Percentiles rank a stretch among this genome's conserved stretches.
Evolutionary conservation across 257 asterid genomes (phyloP).

Genomic region (Haberlea rhodopensis): DNA sequence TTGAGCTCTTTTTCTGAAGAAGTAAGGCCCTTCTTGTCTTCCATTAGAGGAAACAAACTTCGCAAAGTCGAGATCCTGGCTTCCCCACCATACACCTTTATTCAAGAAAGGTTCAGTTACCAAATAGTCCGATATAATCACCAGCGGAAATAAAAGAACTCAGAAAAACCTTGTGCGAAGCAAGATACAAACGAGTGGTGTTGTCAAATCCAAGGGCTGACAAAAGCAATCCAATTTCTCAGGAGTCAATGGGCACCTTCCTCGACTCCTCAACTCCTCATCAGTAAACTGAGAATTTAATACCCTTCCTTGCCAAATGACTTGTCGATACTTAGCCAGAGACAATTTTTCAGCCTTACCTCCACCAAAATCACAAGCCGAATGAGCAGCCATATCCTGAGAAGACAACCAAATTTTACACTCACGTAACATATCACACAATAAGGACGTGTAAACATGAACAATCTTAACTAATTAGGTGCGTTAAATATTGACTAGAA

Average conservation of each 20-base stretch:
- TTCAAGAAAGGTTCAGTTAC: background rate
- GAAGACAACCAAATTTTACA: slow-evolving; percentile 20
- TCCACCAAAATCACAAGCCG: slow-evolving; percentile 99
- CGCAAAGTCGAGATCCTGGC: slow-evolving; percentile 75
- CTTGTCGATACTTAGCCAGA: slow-evolving; percentile 91
- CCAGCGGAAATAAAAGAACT: slow-evolving; percentile 2
- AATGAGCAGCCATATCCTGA: slow-evolving; percentile 99
- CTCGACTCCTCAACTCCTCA: slow-evolving; percentile 95
- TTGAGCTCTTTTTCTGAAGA: slow-evolving; percentile 71
- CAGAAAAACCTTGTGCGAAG: slow-evolving; percentile 84
- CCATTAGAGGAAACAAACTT: slow-evolving; percentile 84
- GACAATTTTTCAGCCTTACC: slow-evolving; percentile 96
- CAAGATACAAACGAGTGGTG: slow-evolving; percentile 81
- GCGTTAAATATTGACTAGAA: background rate
- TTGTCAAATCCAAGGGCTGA: slow-evolving; percentile 97
- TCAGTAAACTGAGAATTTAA: slow-evolving; percentile 92
- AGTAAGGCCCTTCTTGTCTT: slow-evolving; percentile 86
- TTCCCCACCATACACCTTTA: slow-evolving; percentile 93
- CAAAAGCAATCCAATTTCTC: slow-evolving; percentile 93
- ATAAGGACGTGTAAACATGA: background rate
- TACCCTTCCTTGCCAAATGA: slow-evolving; percentile 97
- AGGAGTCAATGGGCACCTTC: slow-evolving; percentile 96
- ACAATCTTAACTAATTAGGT: background rate
- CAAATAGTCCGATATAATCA: background rate
- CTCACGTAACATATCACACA: slow-evolving; percentile 9